phyloP scores from a whole-genome alignment of 805 yeast species.

The Priceomyces haplophilus region DNA sequence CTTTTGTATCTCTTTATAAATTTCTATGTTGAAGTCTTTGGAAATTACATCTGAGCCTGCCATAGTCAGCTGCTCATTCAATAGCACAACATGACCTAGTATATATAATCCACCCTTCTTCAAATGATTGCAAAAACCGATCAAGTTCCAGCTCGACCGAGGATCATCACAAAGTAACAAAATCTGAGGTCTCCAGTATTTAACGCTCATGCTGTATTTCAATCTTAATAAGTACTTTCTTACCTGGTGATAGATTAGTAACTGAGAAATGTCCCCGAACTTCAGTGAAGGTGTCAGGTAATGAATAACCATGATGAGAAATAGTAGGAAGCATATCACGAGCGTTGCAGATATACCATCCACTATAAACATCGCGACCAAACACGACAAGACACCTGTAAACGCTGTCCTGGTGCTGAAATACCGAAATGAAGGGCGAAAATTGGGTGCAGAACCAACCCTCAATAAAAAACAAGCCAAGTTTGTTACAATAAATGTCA shows the following conservation, averaged over 20 bases:
- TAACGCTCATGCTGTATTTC: slow-evolving; percentile 83
- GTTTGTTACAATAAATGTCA: slow-evolving; percentile 94
- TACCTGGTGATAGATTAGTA: slow-evolving; percentile 93
- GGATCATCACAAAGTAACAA: slow-evolving; percentile 88
- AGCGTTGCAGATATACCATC: slow-evolving; percentile 87
- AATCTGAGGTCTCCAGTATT: slow-evolving; percentile 98
- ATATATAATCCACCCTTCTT: slow-evolving; percentile 94
- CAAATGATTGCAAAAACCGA: slow-evolving; percentile 88
- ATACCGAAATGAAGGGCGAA: slow-evolving; percentile 90
- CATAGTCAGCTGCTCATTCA: slow-evolving; percentile 33
- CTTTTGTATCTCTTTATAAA: slow-evolving; percentile 63
- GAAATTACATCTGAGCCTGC: slow-evolving; percentile 44
- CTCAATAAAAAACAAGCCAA: slow-evolving; percentile 87
- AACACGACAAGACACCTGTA: slow-evolving; percentile 65
- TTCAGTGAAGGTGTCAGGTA: slow-evolving; percentile 91
- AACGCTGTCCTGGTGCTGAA: slow-evolving; percentile 82
- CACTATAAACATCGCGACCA: slow-evolving; percentile 88
- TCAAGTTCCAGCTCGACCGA: slow-evolving; percentile 84
- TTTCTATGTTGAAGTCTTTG: slow-evolving; percentile 31
- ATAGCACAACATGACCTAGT: slow-evolving; percentile 84
- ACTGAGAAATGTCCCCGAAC: slow-evolving; percentile 98
- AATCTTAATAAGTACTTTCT: slow-evolving; percentile 81
- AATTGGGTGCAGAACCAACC: slow-evolving; percentile 95
- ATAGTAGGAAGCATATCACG: slow-evolving; percentile 61
- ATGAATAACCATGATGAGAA: slow-evolving; percentile 76